Evolutionary conservation across 148 eudicot species (phyloP), one percentile per base, ranked within the genome.

Genomic region (Mesembryanthemum crystallinum): DNA sequence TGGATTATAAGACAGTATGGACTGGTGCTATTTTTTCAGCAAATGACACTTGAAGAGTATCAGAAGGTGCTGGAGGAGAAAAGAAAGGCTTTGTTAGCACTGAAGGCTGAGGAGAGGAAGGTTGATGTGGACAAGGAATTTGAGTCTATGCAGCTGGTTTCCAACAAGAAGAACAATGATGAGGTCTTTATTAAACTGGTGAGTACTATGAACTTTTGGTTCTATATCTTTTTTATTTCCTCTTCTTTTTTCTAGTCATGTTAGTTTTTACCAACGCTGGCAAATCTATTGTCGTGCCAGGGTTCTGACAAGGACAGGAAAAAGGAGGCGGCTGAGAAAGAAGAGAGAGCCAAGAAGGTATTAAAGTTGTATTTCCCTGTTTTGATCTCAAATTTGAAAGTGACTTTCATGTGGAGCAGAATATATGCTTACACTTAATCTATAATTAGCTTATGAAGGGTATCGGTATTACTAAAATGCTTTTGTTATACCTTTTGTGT

Each of bases 31-130:
- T 10, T 55, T 65, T 67, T 29, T 73, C 73, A 90, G 96, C 89
- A 93, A 81, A 88, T 89, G 90, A 93, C 96, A 0, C 89, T 93
- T 55, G 93, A 86, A 72, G 98, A 93, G 80, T 93, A 93, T 81
- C 87, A 89, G 85, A 93, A 88, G 76, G 85, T 90, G 13, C 85
- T 85, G 3, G 94, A 89, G 78, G 98, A 89, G 89, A 93, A 89
- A 80, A 88, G 98, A 82, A 89, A 89, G 78, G 93, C 90, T 35
- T 76, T 93, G 81, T 71, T 35, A n/a, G 60, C 88, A 5, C 60
- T 84, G 64, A 93, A 88, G 76, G 77, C 83, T 27, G 90, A 86
- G 79, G 96, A 89, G 72, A 91, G 98, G 87, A 93, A 89, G 81
- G 90, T 92, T 33, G 80, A 81, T 64, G 52, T 81, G 43, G 85